Percentiles rank a stretch among this genome's conserved stretches.
Conservation (phyloP, 257 asterid genomes). For the Hygrophila difformis region DNA sequence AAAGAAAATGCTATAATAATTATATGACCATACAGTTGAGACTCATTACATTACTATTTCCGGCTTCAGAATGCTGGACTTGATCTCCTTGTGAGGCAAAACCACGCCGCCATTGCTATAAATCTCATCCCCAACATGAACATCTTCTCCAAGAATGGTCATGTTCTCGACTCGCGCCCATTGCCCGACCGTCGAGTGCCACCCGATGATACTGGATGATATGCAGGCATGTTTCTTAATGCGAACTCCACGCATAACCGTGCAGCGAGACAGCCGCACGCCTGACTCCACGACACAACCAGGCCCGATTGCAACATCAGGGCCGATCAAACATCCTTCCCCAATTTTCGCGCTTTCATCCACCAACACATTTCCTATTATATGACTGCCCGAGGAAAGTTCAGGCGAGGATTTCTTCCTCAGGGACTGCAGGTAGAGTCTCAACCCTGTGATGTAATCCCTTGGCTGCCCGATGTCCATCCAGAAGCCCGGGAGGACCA, state of each 20-base stretch:
- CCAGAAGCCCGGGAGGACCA: conserved; percentile 73
- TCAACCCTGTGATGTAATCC: conserved; percentile 57
- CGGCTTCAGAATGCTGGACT: conserved; percentile 82
- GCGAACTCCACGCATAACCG: conserved; percentile 84
- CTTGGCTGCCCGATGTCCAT: conserved; percentile 74
- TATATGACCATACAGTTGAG: conserved; percentile 15
- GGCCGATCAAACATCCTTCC: conserved; percentile 66
- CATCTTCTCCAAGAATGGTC: conserved; percentile 93
- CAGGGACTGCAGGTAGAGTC: conserved; percentile 50
- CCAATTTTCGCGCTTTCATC: conserved; percentile 53
- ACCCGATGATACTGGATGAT: conserved; percentile 79
- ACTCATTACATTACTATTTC: conserved; percentile 74
- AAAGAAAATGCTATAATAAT: background rate
- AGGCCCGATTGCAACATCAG: conserved; percentile 78
- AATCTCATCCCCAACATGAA: conserved; percentile 84
- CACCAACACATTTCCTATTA: conserved; percentile 58
- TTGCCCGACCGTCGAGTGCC: conserved; percentile 96
- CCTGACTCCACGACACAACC: conserved; percentile 85
- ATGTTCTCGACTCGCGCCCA: conserved; percentile 98
- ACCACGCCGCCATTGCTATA: conserved; percentile 93
- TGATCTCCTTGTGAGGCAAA: conserved; percentile 95
- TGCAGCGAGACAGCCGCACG: conserved; percentile 88
- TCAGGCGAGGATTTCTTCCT: conserved; percentile 42
- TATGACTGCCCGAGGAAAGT: conserved; percentile 41
- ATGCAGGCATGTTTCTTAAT: conserved; percentile 82